Evolutionary conservation across 139 green algal genomes (phyloP).

Genomic region (Eudorina sp.): DNA sequence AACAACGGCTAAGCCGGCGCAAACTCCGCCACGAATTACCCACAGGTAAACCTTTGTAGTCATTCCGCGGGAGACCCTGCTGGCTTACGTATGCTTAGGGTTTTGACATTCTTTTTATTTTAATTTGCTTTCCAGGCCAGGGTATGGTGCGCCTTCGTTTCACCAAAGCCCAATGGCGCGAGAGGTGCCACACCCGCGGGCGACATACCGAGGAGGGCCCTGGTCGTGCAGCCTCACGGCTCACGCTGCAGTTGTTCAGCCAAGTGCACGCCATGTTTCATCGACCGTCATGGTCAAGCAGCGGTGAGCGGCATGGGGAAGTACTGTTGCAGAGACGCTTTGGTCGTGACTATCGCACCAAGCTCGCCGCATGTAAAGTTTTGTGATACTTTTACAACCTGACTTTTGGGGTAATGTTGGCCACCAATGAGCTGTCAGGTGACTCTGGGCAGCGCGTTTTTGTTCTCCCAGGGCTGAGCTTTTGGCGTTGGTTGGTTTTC

Average conservation of each 20-base stretch:
- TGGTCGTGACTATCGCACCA: no score
- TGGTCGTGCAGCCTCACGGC: neutral
- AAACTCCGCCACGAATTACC: neutral
- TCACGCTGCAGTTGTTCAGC: neutral
- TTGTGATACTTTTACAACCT: neutral
- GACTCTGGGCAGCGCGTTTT: neutral
- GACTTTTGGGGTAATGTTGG: neutral
- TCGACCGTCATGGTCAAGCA: constrained; percentile 8
- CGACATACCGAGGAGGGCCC: neutral
- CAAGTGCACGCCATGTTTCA: neutral
- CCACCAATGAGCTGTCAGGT: neutral
- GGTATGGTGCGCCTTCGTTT: neutral
- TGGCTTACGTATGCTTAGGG: no score
- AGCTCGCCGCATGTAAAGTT: neutral
- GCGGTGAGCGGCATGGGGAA: neutral
- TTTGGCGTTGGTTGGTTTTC: constrained; percentile 17
- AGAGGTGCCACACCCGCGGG: constrained; percentile 1
- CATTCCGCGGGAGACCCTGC: no score
- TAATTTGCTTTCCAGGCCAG: neutral
- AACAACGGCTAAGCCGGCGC: neutral
- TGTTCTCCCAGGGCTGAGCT: neutral
- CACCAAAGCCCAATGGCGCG: neutral
- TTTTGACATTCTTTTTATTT: neutral
- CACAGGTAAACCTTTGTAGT: neutral
- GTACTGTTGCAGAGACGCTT: neutral